These are phyloP conservation scores for Micractinium sp. DNA, from an alignment of 139 green algal species.

Conservation along the genomic window DNA sequence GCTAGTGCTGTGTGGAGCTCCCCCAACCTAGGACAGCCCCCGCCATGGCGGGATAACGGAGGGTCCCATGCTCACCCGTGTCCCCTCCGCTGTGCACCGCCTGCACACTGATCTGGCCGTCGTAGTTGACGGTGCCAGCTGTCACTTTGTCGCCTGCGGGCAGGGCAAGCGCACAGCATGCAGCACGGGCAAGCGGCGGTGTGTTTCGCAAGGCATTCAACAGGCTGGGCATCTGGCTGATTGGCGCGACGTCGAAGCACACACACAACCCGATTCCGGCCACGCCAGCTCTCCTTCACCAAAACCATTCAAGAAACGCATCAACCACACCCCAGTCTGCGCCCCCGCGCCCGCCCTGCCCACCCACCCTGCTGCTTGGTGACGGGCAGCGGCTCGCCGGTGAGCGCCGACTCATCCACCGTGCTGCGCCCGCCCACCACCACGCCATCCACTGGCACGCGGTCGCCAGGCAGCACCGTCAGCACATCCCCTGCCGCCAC, in stretches of 20 bases:
- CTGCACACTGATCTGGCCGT: conserved; percentile 74
- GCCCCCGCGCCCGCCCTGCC: background rate
- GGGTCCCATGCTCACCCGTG: conserved; percentile 47
- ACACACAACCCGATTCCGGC: background rate
- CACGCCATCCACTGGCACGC: conserved; percentile 84
- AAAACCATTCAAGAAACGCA: background rate
- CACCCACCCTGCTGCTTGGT: conserved; percentile 57
- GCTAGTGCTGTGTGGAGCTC: background rate
- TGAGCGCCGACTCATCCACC: conserved; percentile 85
- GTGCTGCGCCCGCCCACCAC: conserved; percentile 71
- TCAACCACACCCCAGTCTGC: background rate
- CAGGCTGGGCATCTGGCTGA: background rate
- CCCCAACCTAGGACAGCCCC: no score
- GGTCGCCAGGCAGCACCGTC: conserved; percentile 83
- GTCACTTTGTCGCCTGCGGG: conserved; percentile 75
- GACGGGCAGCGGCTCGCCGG: conserved; percentile 86
- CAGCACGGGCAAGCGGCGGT: background rate
- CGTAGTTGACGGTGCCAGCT: conserved; percentile 86
- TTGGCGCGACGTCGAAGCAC: background rate
- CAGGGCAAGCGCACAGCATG: background rate
- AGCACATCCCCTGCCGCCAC: conserved; percentile 76
- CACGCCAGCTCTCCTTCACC: background rate
- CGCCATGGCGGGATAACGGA: no score
- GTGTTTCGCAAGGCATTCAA: background rate
- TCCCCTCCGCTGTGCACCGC: conserved; percentile 73